Evolutionary conservation across 2,329 filamentous ascomycete species (phyloP), one percentile per base, ranked within the genome.

Genomic region (Thielaviopsis musarum): DNA sequence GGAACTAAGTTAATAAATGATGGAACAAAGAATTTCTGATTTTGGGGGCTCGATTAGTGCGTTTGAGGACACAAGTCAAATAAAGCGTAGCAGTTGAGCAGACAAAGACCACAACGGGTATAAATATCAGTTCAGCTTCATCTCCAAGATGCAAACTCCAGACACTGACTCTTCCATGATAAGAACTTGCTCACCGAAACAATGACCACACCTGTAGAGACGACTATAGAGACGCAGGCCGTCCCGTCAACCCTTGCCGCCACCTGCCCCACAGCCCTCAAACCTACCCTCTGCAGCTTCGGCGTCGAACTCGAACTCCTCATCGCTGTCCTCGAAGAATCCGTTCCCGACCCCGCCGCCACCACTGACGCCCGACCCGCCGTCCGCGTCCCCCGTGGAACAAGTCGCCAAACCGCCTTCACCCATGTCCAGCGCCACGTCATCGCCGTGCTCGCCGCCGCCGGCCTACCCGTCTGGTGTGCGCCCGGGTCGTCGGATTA

Each of bases 231-330:
- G 15, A 45, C 38, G 38, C 38, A 45, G 38, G 38, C 15, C 38
- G 13, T 45, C 15, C 15, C 38, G 9, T 1, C 5, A 45, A 45
- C 38, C 38, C 2, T n/a, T 6, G 15, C 34, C 34, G 34, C 3
- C 34, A n/a, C 38, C 38, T 7, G 45, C 9, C 48, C 34, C n/a
- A 38, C 28, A 1, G 12, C n/a, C 15, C 24, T 54, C 24, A 48
- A 38, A 19, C 59, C 59, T 13, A n/a, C 15, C 19, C 28, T 54
- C 3, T 63, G 64, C 17, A 69, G 66, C 1, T 64, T 67, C 12
- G 67, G 69, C 17, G 58, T 69, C 19, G 68, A 70, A 57, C 67
- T 61, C 17, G 60, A 61, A 28, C 53, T 61, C n/a, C 15, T 59
- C 2, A 24, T 61, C 26, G 65, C 65, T 61, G 64, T 64, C 58